These are phyloP conservation scores for Jimgerdemannia flammicorona DNA, from an alignment of 192 early-diverging fungal genomes.

Conservation along the genomic window DNA sequence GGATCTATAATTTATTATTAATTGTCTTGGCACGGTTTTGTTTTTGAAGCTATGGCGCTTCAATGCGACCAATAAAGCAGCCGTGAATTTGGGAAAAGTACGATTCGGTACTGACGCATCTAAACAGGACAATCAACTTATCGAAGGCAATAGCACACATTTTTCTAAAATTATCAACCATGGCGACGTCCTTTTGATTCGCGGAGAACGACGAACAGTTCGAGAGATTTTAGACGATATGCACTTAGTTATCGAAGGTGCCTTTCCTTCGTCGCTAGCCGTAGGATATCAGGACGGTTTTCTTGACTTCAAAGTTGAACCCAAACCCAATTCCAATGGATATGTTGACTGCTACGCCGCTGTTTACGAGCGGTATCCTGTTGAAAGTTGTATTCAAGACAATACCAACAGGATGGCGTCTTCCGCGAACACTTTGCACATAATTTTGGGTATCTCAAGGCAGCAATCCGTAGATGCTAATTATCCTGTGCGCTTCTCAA, in stretches of 20 bases:
- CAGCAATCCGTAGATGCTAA: not conserved
- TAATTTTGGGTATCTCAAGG: not conserved
- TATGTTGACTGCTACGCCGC: not conserved
- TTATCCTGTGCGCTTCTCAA: not conserved
- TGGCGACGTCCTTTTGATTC: conserved; percentile 11
- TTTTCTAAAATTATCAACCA: conserved; percentile 2
- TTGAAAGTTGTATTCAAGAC: not conserved
- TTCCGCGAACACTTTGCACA: not conserved
- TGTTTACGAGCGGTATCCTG: not conserved
- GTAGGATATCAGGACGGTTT: not conserved
- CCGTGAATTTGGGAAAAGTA: not conserved
- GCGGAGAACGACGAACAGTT: not conserved
- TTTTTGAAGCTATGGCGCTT: not conserved
- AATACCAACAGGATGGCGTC: not conserved
- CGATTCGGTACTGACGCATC: not conserved
- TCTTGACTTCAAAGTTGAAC: not conserved
- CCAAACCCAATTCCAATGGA: not conserved
- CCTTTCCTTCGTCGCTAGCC: not conserved
- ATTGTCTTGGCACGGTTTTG: not conserved
- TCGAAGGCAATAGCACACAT: conserved; percentile 7
- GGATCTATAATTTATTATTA: not conserved
- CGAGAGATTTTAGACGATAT: not conserved
- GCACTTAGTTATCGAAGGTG: not conserved
- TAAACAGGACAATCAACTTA: not conserved
- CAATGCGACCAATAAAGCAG: not conserved